A percentile compares a stretch with the other conserved stretches of the same genome.
These are phyloP conservation scores for Cordyceps javanica DNA, from an alignment of 2,329 filamentous ascomycete species.

Conservation along the genomic window DNA sequence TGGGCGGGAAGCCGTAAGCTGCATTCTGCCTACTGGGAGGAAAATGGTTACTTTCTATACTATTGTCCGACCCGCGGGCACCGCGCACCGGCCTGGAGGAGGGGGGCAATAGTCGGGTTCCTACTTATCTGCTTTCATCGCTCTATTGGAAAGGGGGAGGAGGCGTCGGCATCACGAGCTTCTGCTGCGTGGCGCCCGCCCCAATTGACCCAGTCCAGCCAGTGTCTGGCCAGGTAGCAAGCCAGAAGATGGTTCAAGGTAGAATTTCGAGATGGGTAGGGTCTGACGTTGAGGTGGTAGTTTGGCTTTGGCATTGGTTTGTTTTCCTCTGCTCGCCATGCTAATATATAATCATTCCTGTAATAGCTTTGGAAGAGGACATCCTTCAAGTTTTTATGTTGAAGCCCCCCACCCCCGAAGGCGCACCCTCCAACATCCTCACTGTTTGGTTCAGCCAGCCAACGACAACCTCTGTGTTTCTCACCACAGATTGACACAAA, in stretches of 20 bases:
- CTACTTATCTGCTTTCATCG: background rate
- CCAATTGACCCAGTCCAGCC: background rate
- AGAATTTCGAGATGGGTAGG: too few species aligned
- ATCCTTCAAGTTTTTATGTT: too few species aligned
- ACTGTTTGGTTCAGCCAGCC: background rate
- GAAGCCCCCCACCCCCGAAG: too few species aligned
- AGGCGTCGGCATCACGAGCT: background rate
- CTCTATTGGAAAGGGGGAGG: background rate
- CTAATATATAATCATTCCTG: background rate
- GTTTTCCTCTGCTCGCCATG: too few species aligned
- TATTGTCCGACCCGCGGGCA: background rate
- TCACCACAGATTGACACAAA: background rate
- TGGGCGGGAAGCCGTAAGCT: background rate
- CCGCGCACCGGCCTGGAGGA: background rate
- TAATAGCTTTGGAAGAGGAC: too few species aligned
- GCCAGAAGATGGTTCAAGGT: too few species aligned
- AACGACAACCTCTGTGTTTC: background rate
- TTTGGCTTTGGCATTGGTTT: too few species aligned
- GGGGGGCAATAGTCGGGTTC: background rate
- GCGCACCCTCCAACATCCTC: too few species aligned
- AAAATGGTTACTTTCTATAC: background rate
- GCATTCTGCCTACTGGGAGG: background rate
- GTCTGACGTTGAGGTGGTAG: too few species aligned
- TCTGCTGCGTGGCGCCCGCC: background rate
- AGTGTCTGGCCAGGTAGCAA: background rate